phyloP scores from a whole-genome alignment of 2,329 filamentous ascomycete genomes.

The Ophiostoma ulmi region DNA sequence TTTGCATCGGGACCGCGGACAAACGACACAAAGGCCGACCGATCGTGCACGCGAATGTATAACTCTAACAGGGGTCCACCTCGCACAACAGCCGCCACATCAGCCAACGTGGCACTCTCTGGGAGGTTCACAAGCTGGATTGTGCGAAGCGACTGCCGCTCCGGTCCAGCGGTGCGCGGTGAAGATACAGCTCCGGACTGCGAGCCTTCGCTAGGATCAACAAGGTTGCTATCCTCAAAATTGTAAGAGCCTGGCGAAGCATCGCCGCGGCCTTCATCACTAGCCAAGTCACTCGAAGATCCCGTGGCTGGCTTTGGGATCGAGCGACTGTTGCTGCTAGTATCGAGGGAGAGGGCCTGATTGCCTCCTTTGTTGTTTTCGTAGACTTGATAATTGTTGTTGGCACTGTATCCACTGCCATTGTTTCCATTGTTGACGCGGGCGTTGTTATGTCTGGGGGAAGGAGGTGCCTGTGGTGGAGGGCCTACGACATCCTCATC shows the following conservation, averaged over 20 bases:
- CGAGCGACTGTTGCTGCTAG: background rate
- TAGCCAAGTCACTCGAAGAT: background rate
- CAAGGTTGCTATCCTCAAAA: slow-evolving; percentile 10
- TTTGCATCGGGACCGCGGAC: slow-evolving; percentile 57
- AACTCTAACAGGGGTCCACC: slow-evolving; percentile 69
- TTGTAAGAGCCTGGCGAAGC: background rate
- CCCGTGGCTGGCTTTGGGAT: background rate
- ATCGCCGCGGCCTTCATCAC: background rate
- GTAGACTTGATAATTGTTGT: background rate
- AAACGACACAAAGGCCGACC: slow-evolving; percentile 64
- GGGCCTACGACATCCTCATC: background rate
- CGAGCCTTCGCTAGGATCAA: background rate
- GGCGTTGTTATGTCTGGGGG: background rate
- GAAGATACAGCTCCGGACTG: background rate
- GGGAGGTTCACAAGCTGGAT: slow-evolving; percentile 59
- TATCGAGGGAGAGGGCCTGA: background rate
- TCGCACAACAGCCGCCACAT: slow-evolving; percentile 60
- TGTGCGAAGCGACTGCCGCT: slow-evolving; percentile 43
- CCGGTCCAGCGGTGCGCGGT: background rate
- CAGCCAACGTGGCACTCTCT: slow-evolving; percentile 57
- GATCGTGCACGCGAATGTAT: slow-evolving; percentile 55
- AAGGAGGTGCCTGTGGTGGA: background rate
- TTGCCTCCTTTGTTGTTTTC: background rate
- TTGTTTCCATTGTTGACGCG: background rate
- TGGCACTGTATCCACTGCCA: background rate